Conservation (phyloP, 345 rosid genomes). For the Aethionema arabicum region DNA sequence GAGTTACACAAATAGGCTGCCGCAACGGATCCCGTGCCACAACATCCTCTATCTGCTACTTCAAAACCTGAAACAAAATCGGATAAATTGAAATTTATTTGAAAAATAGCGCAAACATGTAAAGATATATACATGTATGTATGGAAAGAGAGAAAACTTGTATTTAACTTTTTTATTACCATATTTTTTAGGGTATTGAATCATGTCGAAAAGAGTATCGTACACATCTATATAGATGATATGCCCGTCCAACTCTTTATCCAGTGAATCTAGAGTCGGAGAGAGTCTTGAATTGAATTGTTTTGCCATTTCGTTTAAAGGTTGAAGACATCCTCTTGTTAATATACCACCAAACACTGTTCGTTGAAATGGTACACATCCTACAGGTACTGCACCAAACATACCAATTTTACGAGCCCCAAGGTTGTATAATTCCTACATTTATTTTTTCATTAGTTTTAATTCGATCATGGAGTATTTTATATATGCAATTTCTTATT, state of each 20-base stretch:
- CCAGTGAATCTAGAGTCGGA: conserved; percentile 19
- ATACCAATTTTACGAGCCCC: neutral
- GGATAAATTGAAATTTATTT: neutral
- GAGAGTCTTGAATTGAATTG: neutral
- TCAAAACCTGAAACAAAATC: conserved; percentile 32
- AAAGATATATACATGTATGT: neutral
- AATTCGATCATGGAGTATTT: neutral
- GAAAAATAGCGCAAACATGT: neutral
- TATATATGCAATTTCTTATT: neutral
- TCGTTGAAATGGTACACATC: too few relatives aligned
- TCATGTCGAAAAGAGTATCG: too few relatives aligned
- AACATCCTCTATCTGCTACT: conserved; percentile 44
- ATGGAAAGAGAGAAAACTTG: too few relatives aligned
- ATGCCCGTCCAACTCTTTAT: conserved; percentile 5
- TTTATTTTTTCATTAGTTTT: neutral
- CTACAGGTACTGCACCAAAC: too few relatives aligned
- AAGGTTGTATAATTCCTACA: neutral
- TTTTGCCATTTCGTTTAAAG: neutral
- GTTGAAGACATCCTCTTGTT: too few relatives aligned
- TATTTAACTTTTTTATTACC: neutral
- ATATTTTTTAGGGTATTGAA: too few relatives aligned
- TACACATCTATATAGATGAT: too few relatives aligned
- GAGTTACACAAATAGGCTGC: conserved; percentile 42
- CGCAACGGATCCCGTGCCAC: conserved; percentile 50
- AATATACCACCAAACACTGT: too few relatives aligned